Conservation (phyloP, 2,329 filamentous ascomycete genomes). For the Stagonosporopsis vannaccii region DNA sequence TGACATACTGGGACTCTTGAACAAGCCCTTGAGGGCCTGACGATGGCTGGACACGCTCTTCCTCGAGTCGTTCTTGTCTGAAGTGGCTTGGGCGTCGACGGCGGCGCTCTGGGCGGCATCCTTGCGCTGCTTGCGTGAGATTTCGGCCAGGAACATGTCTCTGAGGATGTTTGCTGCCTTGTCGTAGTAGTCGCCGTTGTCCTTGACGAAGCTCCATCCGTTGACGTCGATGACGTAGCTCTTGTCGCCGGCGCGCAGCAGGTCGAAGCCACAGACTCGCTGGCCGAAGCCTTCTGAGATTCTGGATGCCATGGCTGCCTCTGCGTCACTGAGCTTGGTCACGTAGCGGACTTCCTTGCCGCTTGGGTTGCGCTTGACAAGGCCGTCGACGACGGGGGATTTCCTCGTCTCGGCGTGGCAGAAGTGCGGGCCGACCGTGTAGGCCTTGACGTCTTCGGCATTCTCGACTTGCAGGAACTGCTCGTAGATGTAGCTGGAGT, state of each 20-base stretch:
- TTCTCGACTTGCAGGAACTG: constrained; percentile 97
- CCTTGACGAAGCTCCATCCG: constrained; percentile 99
- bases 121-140: constrained; percentile 63
- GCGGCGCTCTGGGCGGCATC: constrained; percentile 46
- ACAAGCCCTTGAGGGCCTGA: constrained; percentile 62
- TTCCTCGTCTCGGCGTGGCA: constrained; percentile 98
- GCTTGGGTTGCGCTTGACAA: constrained; percentile 94
- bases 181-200: constrained; percentile 98
- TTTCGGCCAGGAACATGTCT: constrained; percentile 87
- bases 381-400: constrained; percentile 93
- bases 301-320: constrained; percentile 84
- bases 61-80: constrained; percentile 31
- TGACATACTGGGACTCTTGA: constrained; percentile 71
- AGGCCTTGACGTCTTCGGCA: constrained; percentile 97
- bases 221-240: constrained; percentile 99
- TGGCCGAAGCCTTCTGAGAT: constrained; percentile 94
- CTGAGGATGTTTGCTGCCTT: constrained; percentile 85
- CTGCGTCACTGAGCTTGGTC: constrained; percentile 79
- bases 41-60: constrained; percentile 51
- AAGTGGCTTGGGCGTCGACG: constrained; percentile 44
- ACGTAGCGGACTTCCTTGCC: constrained; percentile 97
- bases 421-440: constrained; percentile 90
- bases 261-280: constrained; percentile 92
- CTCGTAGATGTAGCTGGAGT: constrained; percentile 92
- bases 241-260: constrained; percentile 84